phyloP scores from a whole-genome alignment of 768 basidiomycete genomes.

The Mycena galericulata region DNA sequence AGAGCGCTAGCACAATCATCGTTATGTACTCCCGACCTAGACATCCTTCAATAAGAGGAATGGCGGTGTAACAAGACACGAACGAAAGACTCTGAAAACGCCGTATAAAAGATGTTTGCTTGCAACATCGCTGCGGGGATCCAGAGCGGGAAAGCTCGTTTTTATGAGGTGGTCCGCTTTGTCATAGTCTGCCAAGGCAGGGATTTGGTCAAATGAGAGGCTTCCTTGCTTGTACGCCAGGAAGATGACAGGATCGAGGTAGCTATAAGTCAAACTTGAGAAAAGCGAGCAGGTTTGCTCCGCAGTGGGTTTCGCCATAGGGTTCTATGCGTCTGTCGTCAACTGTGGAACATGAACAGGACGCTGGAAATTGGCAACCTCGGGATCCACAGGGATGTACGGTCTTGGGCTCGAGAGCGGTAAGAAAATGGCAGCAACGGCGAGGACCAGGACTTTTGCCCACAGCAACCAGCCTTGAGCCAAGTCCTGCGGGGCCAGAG shows the following conservation, averaged over 20 bases:
- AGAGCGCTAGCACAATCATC: not conserved
- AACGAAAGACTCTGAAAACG: slow-evolving; percentile 23
- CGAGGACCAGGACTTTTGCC: slow-evolving; percentile 54
- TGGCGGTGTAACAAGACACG: not conserved
- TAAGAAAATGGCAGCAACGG: slow-evolving; percentile 52
- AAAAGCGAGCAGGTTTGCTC: slow-evolving; percentile 53
- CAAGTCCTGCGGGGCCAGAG: slow-evolving; percentile 52
- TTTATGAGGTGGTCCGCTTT: slow-evolving; percentile 47
- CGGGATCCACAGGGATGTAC: slow-evolving; percentile 59
- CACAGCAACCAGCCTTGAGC: slow-evolving; percentile 54
- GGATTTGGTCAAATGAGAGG: slow-evolving; percentile 53
- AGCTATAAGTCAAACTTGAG: slow-evolving; percentile 47
- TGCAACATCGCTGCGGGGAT: slow-evolving; percentile 9
- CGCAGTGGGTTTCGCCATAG: slow-evolving; percentile 42
- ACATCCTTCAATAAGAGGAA: not conserved
- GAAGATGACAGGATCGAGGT: slow-evolving; percentile 56
- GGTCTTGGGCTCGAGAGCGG: slow-evolving; percentile 58
- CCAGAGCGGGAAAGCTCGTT: slow-evolving; percentile 46
- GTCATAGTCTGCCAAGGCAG: slow-evolving; percentile 63
- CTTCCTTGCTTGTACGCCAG: slow-evolving; percentile 51
- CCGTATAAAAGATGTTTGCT: slow-evolving; percentile 18
- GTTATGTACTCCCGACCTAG: slow-evolving; percentile 17
- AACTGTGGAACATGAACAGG: not conserved
- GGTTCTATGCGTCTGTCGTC: slow-evolving; percentile 34
- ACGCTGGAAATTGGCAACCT: slow-evolving; percentile 38